Evolutionary conservation across 2,329 filamentous ascomycete genomes (phyloP).

Genomic region (Macrophomina phaseolina): DNA sequence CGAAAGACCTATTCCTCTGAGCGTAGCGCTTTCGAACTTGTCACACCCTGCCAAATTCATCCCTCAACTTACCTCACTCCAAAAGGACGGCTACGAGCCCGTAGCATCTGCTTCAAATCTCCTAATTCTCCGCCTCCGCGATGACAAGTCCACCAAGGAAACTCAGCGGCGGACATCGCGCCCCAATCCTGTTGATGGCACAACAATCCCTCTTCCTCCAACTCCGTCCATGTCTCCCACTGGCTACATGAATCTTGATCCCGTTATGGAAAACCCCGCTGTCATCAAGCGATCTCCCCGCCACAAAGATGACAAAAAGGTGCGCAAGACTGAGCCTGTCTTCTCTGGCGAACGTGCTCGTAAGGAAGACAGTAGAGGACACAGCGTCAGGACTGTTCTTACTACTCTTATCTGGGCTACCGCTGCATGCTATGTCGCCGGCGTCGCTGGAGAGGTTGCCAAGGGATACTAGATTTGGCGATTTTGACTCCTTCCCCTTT

Average conservation of each 20-base stretch:
- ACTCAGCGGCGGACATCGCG: not conserved
- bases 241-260: conserved; percentile 27
- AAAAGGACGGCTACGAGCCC: conserved; percentile 34
- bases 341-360: conserved; percentile 20
- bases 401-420: conserved; percentile 27
- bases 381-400: conserved; percentile 18
- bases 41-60: conserved; percentile 29
- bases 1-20: conserved; percentile 30
- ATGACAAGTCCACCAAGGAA: conserved; percentile 6
- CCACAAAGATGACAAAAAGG: conserved; percentile 14
- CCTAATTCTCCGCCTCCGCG: conserved; percentile 37
- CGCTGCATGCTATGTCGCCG: conserved; percentile 27
- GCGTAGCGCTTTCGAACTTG: conserved; percentile 20
- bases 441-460: conserved; percentile 24
- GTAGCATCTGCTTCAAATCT: conserved; percentile 39
- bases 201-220: conserved; percentile 34
- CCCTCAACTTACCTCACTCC: conserved; percentile 35
- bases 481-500: not conserved
- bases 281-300: not conserved
- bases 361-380: conserved; percentile 7
- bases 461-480: conserved; percentile 20
- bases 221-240: conserved; percentile 26
- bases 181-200: conserved; percentile 44
- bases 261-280: conserved; percentile 23
- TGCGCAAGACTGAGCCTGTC: conserved; percentile 25